Evolutionary conservation across 2,329 filamentous ascomycete genomes (phyloP), one percentile per base, ranked within the genome.

Genomic region (Xylaria sp.): DNA sequence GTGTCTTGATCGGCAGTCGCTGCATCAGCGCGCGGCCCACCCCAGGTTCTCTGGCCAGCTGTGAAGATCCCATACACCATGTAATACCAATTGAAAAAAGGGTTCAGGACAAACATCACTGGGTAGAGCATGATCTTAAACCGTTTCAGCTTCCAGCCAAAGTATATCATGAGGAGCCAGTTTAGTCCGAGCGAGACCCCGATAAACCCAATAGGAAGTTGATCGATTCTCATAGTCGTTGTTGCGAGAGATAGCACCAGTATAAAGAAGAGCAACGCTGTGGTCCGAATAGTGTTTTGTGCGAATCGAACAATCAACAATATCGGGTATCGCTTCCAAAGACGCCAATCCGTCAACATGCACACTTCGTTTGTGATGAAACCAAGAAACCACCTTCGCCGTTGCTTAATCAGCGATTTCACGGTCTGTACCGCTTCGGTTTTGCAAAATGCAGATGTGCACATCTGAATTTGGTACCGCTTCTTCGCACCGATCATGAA

Each of bases 311-410:
- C 89, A 37, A 96, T 72, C 52, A 93, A 88, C 43, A 99, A 83
- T 54, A 97, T 83, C 0, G 95, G 93, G 76, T 98, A 98, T 53
- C 92, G 86, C 75, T 86, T 90, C 94, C 94, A 98, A 27, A 98
- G 83, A 61, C 95, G 87, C 76, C 91, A 87, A 77, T 98, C 94
- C 1, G 95, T 98, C 79, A 99, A 81, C 95, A 98, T 97, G 79
- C 93, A 97, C 7, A 93, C 94, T 76, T 98, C 94, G 76, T 99
- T 99, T 15, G 94, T 97, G 78, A 98, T 93, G 77, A 97, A 97
- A 29, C 94, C 94, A 43, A 98, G 83, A 75, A 98, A 98, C 95
- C 95, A 99, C 73, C 95, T 86, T 57, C 94, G 89, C 62, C 95
- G 89, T 80, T 99, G 95, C 81, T 98, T 97, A 74, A 97, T 83